phyloP scores from a whole-genome alignment of 768 basidiomycete species.

The Lentinula lateritia region DNA sequence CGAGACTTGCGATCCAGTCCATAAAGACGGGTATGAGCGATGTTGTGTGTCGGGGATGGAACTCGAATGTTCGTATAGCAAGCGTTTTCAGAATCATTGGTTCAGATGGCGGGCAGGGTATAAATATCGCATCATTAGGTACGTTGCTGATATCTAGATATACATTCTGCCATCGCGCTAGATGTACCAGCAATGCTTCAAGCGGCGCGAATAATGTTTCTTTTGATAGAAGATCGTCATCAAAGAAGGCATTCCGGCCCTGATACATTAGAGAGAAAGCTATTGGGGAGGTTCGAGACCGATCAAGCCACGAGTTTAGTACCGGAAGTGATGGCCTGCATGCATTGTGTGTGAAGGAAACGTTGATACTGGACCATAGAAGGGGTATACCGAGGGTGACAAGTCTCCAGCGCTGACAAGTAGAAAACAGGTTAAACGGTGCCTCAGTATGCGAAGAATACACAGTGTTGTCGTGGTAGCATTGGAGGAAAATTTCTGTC shows the following conservation, averaged over 20 bases:
- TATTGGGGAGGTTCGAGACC: not conserved
- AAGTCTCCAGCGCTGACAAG: not conserved
- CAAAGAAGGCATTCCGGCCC: not conserved
- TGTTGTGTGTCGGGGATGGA: not conserved
- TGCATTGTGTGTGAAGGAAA: not conserved
- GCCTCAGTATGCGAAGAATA: not conserved
- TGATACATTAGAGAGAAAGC: slow-evolving; percentile 6
- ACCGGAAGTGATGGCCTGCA: not conserved
- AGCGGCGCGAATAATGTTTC: not conserved
- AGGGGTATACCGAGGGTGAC: not conserved
- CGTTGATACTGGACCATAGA: not conserved
- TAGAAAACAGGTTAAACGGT: slow-evolving; percentile 1
- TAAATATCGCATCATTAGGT: not conserved
- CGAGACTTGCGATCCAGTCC: slow-evolving; percentile 1
- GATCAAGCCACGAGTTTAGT: slow-evolving; percentile 1
- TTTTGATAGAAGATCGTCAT: not conserved
- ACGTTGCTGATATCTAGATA: slow-evolving; percentile 3
- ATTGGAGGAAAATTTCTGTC: not conserved
- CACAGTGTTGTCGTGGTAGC: slow-evolving; percentile 4
- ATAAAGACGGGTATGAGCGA: not conserved
- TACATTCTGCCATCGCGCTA: not conserved
- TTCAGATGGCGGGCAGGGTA: not conserved
- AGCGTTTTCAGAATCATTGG: not conserved
- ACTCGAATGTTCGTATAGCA: slow-evolving; percentile 3
- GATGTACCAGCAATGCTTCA: not conserved